phyloP scores from a whole-genome alignment of 2,329 filamentous ascomycete genomes.

The Trichophyton simii region DNA sequence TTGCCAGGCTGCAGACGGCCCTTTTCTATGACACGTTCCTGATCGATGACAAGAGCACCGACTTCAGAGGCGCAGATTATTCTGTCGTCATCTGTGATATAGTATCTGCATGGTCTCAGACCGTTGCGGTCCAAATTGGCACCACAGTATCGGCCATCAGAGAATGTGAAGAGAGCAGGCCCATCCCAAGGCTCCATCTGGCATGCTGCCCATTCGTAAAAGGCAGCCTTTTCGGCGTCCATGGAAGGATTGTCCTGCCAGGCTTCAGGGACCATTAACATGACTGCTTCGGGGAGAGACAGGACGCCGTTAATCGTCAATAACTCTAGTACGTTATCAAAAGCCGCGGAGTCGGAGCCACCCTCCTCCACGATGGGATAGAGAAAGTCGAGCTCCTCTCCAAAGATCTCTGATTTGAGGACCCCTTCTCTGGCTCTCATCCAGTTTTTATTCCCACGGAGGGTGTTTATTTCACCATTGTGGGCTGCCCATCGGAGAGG shows the following conservation, averaged over 20 bases:
- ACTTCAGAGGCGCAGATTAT: conserved; percentile 97
- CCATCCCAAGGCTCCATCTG: conserved; percentile 99
- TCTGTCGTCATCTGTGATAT: conserved; percentile 89
- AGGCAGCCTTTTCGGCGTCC: conserved; percentile 90
- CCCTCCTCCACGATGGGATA: conserved; percentile 95
- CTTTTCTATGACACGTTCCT: conserved; percentile 82
- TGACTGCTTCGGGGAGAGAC: conserved; percentile 87
- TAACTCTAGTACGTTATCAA: conserved; percentile 91
- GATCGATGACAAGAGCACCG: conserved; percentile 81
- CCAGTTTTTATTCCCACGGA: conserved; percentile 98
- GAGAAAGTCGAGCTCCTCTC: conserved; percentile 76
- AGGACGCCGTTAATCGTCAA: conserved; percentile 91
- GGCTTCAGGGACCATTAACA: conserved; percentile 97
- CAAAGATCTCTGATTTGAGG: conserved; percentile 84
- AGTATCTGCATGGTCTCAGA: conserved; percentile 89
- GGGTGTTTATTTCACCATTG: conserved; percentile 96
- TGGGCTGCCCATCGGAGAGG: conserved; percentile 93
- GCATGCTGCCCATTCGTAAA: conserved; percentile 97
- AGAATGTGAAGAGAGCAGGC: conserved; percentile 91
- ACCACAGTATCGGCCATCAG: conserved; percentile 91
- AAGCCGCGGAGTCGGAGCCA: conserved; percentile 90
- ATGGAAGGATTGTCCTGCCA: conserved; percentile 91
- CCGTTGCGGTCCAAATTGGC: conserved; percentile 94
- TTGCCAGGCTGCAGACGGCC: conserved; percentile 85
- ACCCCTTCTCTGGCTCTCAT: conserved; percentile 95